Conservation (phyloP, 306 rosid genomes). For the Lupinus albus region DNA sequence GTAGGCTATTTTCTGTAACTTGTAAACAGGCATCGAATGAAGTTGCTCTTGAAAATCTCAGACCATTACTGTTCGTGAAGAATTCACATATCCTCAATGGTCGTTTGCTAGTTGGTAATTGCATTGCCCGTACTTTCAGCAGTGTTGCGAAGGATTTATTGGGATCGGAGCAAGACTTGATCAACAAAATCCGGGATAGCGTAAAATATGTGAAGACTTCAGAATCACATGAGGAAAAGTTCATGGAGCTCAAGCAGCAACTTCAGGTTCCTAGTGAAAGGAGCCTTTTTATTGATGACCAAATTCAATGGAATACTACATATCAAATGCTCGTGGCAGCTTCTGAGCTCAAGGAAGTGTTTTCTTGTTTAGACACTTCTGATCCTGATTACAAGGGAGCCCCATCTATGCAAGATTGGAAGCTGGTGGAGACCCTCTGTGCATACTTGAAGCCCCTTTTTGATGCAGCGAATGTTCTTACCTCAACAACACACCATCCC, state of each 20-base stretch:
- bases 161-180: conserved; percentile 48
- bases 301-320: conserved; percentile 82
- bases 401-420: conserved; percentile 86
- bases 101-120: conserved; percentile 73
- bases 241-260: conserved; percentile 74
- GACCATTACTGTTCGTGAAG: conserved; percentile 73
- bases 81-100: conserved; percentile 85
- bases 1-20: conserved; percentile 79
- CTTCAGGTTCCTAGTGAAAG: conserved; percentile 90
- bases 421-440: conserved; percentile 73
- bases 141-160: conserved; percentile 70
- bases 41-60: conserved; percentile 65
- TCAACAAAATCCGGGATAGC: conserved; percentile 72
- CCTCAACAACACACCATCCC: conserved; percentile 60
- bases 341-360: conserved; percentile 79
- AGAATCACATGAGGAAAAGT: conserved; percentile 80
- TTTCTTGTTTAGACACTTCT: conserved; percentile 76
- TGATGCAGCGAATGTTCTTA: conserved; percentile 76
- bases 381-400: conserved; percentile 85
- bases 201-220: conserved; percentile 91
- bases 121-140: conserved; percentile 79
- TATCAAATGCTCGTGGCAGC: conserved; percentile 88
- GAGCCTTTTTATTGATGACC: conserved; percentile 76
- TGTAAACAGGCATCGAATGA: conserved; percentile 53
- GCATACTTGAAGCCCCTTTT: conserved; percentile 69